These are phyloP conservation scores for Populus trichocarpa DNA, from an alignment of 441 rosid genomes.

Conservation along the genomic window DNA sequence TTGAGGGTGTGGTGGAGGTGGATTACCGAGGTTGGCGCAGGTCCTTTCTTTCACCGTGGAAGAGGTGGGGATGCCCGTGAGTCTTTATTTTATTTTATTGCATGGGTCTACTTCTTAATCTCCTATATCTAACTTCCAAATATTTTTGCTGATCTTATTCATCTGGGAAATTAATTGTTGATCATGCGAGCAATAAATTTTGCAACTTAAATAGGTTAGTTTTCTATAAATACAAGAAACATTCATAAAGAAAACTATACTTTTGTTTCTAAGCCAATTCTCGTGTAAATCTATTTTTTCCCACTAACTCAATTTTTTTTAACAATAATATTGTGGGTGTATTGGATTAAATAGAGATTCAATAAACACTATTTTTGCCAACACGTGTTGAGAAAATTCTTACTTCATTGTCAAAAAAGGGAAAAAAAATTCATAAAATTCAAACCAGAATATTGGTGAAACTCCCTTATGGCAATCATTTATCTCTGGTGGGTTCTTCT, in stretches of 20 bases:
- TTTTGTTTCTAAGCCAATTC: neutral
- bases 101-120: neutral
- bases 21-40: slow-evolving; percentile 27
- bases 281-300: neutral
- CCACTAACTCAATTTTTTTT: neutral
- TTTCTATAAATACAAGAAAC: neutral
- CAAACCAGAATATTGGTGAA: neutral
- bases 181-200: neutral
- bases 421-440: neutral
- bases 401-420: neutral
- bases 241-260: too few species aligned
- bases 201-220: neutral
- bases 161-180: neutral
- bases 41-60: slow-evolving; percentile 15
- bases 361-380: neutral
- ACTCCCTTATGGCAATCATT: neutral
- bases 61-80: slow-evolving; percentile 60
- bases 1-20: slow-evolving; percentile 22
- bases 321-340: neutral
- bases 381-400: neutral
- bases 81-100: slow-evolving; percentile 19
- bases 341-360: neutral
- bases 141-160: neutral
- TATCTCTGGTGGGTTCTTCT: neutral
- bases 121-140: neutral